These are phyloP conservation scores for Fraxinus nigra DNA, from an alignment of 305 asterid species.

Conservation along the genomic window DNA sequence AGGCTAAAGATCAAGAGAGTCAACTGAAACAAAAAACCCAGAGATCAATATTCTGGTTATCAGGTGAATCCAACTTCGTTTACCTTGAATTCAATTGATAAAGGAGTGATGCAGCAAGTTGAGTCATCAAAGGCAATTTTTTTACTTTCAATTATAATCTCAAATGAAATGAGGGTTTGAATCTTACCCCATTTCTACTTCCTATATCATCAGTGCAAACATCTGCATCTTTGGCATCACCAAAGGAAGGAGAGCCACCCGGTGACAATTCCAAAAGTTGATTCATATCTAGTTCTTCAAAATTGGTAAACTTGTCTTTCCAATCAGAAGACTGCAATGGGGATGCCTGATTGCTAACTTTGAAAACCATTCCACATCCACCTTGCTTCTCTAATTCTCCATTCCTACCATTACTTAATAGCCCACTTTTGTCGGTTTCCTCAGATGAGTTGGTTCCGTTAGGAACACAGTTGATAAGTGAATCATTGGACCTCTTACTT, in stretches of 20 bases:
- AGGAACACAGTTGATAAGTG: slow-evolving; percentile 9
- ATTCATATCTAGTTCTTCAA: slow-evolving; percentile 42
- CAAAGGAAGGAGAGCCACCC: slow-evolving; percentile 53
- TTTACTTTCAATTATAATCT: background rate
- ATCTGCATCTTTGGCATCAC: slow-evolving; percentile 29
- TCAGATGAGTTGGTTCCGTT: slow-evolving; percentile 24
- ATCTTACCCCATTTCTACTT: slow-evolving; percentile 26
- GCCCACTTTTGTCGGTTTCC: background rate
- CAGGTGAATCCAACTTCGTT: background rate
- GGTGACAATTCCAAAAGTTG: slow-evolving; percentile 48
- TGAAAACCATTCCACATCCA: background rate
- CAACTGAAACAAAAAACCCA: background rate
- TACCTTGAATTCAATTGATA: background rate
- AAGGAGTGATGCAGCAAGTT: background rate
- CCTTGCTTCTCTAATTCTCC: background rate
- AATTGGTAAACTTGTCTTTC: slow-evolving; percentile 8
- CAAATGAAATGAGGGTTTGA: background rate
- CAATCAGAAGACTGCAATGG: background rate
- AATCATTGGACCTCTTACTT: slow-evolving; percentile 17
- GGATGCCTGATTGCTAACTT: background rate
- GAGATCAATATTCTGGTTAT: background rate
- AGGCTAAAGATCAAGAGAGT: background rate
- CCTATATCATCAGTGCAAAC: slow-evolving; percentile 12
- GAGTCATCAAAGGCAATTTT: background rate
- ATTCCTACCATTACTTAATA: background rate